Evolutionary conservation across 164 flowering plant genomes (phyloP), one percentile per base, ranked within the genome.

Genomic region (Malania oleifera): DNA sequence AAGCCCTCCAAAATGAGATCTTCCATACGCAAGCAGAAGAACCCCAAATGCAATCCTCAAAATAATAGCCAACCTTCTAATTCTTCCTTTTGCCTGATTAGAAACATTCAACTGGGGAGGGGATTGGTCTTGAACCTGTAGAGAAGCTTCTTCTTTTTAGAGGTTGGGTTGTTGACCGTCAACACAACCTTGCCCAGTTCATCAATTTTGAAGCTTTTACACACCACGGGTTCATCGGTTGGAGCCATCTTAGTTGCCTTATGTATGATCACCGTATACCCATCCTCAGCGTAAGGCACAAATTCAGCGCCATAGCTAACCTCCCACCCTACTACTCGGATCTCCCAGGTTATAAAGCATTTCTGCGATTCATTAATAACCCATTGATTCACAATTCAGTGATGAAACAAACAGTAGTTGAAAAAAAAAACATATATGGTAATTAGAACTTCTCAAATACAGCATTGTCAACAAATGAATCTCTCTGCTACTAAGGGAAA

Each of bases 91-190:
- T n/a, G n/a, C 11, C 38, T 7, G 38, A 34, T 7, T 0, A 34
- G 10, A 34, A 43, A 4, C 5, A 7, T 4, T 43, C 46, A 43
- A n/a, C 18, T 22, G 7, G 65, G 49, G 27, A 12, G 44, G 40
- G 81, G 56, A 57, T 84, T 86, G 77, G 69, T 80, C 78, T 87
- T 91, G 64, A 61, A 86, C 77, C 97, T 76, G 79, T 87, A 86
- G 26, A 91, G 75, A 12, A 91, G 82, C 73, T 79, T 84, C 91
- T 91, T 91, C 84, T 86, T 91, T 84, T 81, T 91, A n/a, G 93
- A 81, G 55, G 78, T 75, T 51, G 69, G 76, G 75, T 91, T 91
- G 58, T 91, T 89, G 6, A 91, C 61, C 57, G 87, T 82, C 62
- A 91, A 74, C 31, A 91, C 79, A 37, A 88, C 65, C 69, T 86